phyloP scores from a whole-genome alignment of 805 yeast genomes.

The Zygosaccharomyces bisporus region DNA sequence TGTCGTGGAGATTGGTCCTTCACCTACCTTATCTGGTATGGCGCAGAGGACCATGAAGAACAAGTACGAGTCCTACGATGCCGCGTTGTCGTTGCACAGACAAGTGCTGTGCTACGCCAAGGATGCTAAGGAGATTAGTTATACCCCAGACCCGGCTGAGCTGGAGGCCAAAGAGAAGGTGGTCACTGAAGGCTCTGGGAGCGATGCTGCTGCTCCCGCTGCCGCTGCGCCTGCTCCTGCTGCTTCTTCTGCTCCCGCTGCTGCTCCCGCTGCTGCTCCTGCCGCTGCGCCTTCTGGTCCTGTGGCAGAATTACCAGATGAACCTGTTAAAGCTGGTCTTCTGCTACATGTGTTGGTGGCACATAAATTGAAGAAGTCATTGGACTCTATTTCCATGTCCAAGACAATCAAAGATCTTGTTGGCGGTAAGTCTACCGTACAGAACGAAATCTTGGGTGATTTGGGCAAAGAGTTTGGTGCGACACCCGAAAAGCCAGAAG shows the following conservation, averaged over 20 bases:
- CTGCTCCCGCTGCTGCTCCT: conserved; percentile 53
- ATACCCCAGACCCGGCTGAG: conserved; percentile 72
- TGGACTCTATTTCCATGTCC: conserved; percentile 79
- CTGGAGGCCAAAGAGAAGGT: conserved; percentile 34
- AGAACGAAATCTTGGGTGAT: conserved; percentile 97
- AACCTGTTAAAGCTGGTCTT: conserved; percentile 79
- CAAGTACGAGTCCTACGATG: conserved; percentile 92
- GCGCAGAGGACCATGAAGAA: conserved; percentile 95
- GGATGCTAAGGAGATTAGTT: conserved; percentile 94
- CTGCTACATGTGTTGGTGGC: conserved; percentile 88
- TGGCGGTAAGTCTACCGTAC: conserved; percentile 98
- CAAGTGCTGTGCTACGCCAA: conserved; percentile 93
- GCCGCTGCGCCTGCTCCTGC: conserved; percentile 54
- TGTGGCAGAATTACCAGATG: conserved; percentile 81
- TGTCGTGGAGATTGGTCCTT: conserved; percentile 97
- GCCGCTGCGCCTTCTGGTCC: conserved; percentile 67
- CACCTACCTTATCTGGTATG: conserved; percentile 98
- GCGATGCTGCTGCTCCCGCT: conserved; percentile 38
- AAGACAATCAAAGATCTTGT: conserved; percentile 96
- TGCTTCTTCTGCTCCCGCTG: conserved; percentile 54
- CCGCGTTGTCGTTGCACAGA: conserved; percentile 82
- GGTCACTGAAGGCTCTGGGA: conserved; percentile 26
- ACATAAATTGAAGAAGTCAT: conserved; percentile 87
- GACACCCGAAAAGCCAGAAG: conserved; percentile 99
- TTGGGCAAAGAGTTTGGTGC: conserved; percentile 97